A percentile compares a stretch with the other conserved stretches of the same genome.
Conservation (phyloP, 441 rosid genomes). For the Biscutella laevigata region DNA sequence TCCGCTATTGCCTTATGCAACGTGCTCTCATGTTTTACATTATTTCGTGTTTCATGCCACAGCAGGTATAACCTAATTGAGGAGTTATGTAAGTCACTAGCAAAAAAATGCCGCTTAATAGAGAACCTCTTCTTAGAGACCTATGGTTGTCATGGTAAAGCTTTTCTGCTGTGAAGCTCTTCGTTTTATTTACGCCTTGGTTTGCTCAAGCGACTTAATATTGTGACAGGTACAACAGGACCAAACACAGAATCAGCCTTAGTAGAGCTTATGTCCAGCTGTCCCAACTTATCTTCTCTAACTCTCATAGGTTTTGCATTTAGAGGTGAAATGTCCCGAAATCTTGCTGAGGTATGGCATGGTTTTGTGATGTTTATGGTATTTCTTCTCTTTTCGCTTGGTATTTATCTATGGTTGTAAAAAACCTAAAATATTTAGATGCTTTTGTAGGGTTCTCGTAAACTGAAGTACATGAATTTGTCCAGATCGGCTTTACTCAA, state of each 20-base stretch:
- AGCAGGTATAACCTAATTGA: slow-evolving; percentile 52
- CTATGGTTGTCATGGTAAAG: slow-evolving; percentile 2
- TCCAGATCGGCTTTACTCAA: slow-evolving; percentile 12
- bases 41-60: neutral
- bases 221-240: slow-evolving; percentile 9
- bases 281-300: slow-evolving; percentile 17
- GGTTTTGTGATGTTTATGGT: neutral
- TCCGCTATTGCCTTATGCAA: neutral
- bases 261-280: slow-evolving; percentile 16
- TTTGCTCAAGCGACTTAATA: slow-evolving; percentile 1
- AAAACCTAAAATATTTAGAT: neutral
- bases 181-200: neutral
- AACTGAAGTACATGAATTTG: slow-evolving; percentile 19
- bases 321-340: neutral
- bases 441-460: slow-evolving; percentile 16
- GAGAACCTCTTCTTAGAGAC: slow-evolving; percentile 63
- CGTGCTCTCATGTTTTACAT: neutral
- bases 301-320: slow-evolving; percentile 20
- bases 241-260: neutral
- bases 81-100: slow-evolving; percentile 46
- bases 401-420: neutral
- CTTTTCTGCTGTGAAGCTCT: slow-evolving; percentile 11
- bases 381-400: slow-evolving; percentile 1
- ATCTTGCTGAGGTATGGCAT: slow-evolving; percentile 16
- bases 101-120: slow-evolving; percentile 51